Base-by-base conservation (phyloP, 352 stramenopile species). In the Phytophthora quininea region DNA sequence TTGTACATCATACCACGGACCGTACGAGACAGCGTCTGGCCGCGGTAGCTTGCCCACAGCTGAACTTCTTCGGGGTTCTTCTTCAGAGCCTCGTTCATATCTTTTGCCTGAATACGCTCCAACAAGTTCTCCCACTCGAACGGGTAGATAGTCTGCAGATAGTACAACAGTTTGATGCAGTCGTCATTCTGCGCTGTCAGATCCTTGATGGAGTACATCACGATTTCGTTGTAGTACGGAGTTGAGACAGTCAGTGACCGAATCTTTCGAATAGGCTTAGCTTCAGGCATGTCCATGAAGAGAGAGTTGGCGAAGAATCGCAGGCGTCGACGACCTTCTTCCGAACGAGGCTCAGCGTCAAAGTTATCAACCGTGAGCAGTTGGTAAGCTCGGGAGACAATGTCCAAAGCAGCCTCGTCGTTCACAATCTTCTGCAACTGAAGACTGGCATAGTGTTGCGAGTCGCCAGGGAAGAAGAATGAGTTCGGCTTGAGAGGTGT, bases 161-260 rank as follows among this genome's bases (percentile, higher is more conserved):
- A 99, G 31, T 99, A 96, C 58, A 99, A 76, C 27, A 97, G 93
- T 54, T 96, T 99, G 35, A 99, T 95, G 67, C 95, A 96, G 71
- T 95, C 87, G 58, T 93, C 87, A 58, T 95, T 95, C 69, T 93
- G 81, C n/a, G 83, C 73, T 9, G 85, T 93, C 51, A 95, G 57
- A 54, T 95, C 87, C 67, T 95, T 92, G 58, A 95, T 86, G 59
- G 87, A 95, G 71, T 93, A 95, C 78, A 95, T 78, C 38, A 95
- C 87, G 30, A 95, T 95, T 84, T 95, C 87, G 53, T 86, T 93
- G 71, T 93, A 95, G 73, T 95, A 95, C 32, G 89, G 87, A 5
- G 87, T 95, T 29, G 87, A 84, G 15, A 95, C 72, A 2, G 80
- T 91, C 52, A 95, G 61, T 4, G 87, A 95, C 11, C 83, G 83